Base-by-base conservation (phyloP, 2,329 filamentous ascomycete genomes). In the Fusarium algeriense region DNA sequence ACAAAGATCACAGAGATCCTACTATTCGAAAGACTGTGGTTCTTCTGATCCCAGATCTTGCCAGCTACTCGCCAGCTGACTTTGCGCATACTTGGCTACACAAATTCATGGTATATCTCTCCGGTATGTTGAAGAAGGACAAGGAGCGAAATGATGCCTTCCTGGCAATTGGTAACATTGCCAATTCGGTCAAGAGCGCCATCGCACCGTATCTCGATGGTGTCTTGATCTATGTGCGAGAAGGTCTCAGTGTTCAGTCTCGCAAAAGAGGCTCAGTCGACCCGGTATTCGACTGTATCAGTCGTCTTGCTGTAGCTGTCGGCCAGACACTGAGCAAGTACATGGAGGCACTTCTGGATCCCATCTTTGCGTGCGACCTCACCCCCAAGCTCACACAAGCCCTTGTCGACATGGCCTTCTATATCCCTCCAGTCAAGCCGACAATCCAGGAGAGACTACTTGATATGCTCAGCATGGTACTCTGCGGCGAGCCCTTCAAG, bases 291-390 rank as follows among this genome's bases (percentile, higher is more conserved):
- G 93, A 97, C 81, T 99, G 96, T 81, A 97, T 99, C 79, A 99
- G 97, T 80, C 95, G 97, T 84, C 88, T 99, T 56, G 94, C 96
- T 1, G 92, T 97, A 48, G 96, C 96, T 6, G 96, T 98, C 34
- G 96, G 96, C 2, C 96, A 99, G 83, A 96, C 95, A 0, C 86
- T 99, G 57, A 98, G 94, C 86, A 99, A 98, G 82, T 98, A 98
- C 79, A 98, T 99, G 90, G 95, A 98, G 79, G 93, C 95, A 15
- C 85, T 99, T 32, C 87, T 99, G 13, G 95, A 98, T 75, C 95
- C 97, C 14, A 98, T 99, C 64, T 99, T 99, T 81, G 95, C 94
- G 19, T 99, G 96, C 79, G 96, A 97, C 52, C 86, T 99, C 56
- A 98, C 94, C 40, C 93, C 95, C 61, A 96, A 97, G 73, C 87